Evolutionary conservation across 176 grass and related monocot genomes (phyloP).

Genomic region (Lolium multiflorum): DNA sequence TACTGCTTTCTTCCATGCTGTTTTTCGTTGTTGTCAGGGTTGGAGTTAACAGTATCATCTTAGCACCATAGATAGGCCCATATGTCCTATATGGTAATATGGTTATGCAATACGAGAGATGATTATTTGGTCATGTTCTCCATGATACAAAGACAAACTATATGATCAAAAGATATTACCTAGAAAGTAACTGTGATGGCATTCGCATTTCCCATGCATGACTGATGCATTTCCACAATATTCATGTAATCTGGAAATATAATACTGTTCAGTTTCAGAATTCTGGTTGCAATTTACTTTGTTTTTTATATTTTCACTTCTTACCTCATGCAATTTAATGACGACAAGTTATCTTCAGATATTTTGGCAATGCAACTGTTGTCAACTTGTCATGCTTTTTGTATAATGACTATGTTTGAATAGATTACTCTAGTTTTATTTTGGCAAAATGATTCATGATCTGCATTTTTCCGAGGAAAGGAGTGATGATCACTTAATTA

Average conservation of each 20-base stretch:
- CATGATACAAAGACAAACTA: not conserved
- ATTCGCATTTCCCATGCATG: not conserved
- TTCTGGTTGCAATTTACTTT: not conserved
- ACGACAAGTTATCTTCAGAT: not conserved
- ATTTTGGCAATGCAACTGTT: not conserved
- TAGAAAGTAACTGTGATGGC: not conserved
- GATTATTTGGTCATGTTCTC: not conserved
- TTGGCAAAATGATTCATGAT: not conserved
- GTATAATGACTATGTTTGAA: slow-evolving; percentile 1
- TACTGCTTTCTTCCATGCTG: not conserved
- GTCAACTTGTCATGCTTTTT: slow-evolving; percentile 1
- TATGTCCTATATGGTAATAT: not conserved
- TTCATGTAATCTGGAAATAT: not conserved
- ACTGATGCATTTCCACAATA: not conserved
- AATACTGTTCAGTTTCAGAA: not conserved
- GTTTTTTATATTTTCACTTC: not conserved
- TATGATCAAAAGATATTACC: not conserved
- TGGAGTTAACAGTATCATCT: not conserved
- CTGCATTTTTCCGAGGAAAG: not conserved
- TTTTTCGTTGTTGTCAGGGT: not conserved
- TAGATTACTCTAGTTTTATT: not conserved
- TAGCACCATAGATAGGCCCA: not conserved
- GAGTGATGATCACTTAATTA: not conserved
- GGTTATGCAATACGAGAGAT: not conserved
- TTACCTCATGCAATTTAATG: not conserved